phyloP scores from a whole-genome alignment of 2,329 filamentous ascomycete genomes.

The Sporothrix inflata region DNA sequence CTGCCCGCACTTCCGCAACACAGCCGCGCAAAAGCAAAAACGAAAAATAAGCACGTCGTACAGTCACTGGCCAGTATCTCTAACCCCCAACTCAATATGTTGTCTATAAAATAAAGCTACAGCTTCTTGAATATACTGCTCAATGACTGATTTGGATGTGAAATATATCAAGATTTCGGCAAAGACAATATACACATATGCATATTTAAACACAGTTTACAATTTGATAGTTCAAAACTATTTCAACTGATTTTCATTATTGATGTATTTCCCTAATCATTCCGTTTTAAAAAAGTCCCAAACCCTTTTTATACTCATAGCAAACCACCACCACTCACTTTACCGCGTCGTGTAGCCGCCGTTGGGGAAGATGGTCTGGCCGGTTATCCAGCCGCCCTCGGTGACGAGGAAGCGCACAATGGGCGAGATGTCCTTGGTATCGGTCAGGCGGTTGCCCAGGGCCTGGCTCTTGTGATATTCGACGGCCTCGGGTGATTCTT shows the following conservation, averaged over 20 bases:
- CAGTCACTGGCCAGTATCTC: too few species aligned
- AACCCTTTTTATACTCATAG: not conserved
- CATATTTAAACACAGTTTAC: too few species aligned
- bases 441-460: constrained; percentile 47
- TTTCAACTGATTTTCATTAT: not conserved
- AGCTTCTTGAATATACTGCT: too few species aligned
- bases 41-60: too few species aligned
- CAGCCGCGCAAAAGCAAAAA: too few species aligned
- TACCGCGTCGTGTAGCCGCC: constrained; percentile 50
- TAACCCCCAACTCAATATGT: too few species aligned
- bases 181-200: too few species aligned
- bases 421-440: constrained; percentile 51
- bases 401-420: constrained; percentile 49
- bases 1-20: too few species aligned
- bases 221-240: not conserved
- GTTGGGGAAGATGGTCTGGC: constrained; percentile 54
- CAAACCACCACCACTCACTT: not conserved
- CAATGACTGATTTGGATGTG: too few species aligned
- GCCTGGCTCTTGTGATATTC: constrained; percentile 50
- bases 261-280: not conserved
- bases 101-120: too few species aligned
- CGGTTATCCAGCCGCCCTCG: constrained; percentile 51
- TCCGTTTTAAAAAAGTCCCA: not conserved
- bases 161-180: too few species aligned
- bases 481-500: constrained; percentile 48